Conservation (phyloP, 2,329 filamentous ascomycete genomes). For the Arthroderma uncinatum region DNA sequence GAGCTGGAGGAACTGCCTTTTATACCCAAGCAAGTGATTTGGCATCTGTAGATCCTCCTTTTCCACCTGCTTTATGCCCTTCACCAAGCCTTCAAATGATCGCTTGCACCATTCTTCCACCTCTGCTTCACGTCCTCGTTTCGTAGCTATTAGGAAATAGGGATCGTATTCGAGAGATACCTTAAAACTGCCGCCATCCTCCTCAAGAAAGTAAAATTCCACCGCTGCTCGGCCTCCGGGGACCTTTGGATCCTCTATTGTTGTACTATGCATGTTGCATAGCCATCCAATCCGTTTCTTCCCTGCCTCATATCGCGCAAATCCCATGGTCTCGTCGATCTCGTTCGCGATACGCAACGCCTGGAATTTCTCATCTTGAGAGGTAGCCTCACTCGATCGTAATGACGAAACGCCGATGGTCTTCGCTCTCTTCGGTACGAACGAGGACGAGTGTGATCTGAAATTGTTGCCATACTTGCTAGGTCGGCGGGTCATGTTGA, state of each 20-base stretch:
- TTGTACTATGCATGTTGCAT: constrained; percentile 85
- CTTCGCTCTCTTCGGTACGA: constrained; percentile 49
- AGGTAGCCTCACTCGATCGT: constrained; percentile 70
- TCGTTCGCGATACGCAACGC: constrained; percentile 68
- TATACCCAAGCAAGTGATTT: constrained; percentile 87
- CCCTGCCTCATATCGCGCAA: constrained; percentile 79
- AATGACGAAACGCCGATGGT: constrained; percentile 69
- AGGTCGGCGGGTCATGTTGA: constrained; percentile 40
- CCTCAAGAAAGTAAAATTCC: constrained; percentile 94
- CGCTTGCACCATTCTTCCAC: constrained; percentile 89
- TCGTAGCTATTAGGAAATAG: constrained; percentile 87
- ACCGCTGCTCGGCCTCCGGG: constrained; percentile 78
- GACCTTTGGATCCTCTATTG: constrained; percentile 70
- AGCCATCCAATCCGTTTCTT: constrained; percentile 83
- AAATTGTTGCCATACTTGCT: constrained; percentile 57
- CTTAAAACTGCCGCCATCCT: constrained; percentile 83
- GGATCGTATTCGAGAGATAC: constrained; percentile 93
- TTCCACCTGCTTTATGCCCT: constrained; percentile 62
- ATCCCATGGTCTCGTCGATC: constrained; percentile 94
- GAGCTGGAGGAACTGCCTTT: constrained; percentile 76
- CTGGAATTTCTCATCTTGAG: constrained; percentile 86
- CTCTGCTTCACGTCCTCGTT: constrained; percentile 76
- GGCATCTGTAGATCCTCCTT: constrained; percentile 93
- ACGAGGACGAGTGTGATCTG: constrained; percentile 33
- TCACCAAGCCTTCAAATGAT: constrained; percentile 70